Conservation (phyloP, 2,329 filamentous ascomycete species). For the Colletotrichum melonis region DNA sequence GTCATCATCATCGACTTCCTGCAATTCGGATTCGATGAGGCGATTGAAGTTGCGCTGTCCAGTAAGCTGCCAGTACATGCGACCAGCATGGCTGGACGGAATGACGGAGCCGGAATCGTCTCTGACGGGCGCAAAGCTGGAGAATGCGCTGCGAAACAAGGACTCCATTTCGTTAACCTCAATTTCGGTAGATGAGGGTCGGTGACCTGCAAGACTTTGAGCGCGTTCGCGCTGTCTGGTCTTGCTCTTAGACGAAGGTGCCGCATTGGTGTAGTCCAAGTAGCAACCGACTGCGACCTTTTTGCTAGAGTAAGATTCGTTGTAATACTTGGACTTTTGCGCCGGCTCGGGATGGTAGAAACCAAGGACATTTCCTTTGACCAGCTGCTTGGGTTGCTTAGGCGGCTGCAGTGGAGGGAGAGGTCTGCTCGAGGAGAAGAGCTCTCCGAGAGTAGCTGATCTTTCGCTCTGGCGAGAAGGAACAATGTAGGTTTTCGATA, state of each 20-base stretch:
- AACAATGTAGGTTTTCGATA: conserved; percentile 75
- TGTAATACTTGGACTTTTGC: conserved; percentile 65
- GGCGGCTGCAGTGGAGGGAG: conserved; percentile 76
- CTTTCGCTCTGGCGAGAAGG: conserved; percentile 56
- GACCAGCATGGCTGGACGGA: conserved; percentile 73
- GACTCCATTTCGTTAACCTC: conserved; percentile 77
- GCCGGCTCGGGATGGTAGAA: conserved; percentile 66
- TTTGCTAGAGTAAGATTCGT: conserved; percentile 74
- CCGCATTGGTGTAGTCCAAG: conserved; percentile 76
- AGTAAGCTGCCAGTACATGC: conserved; percentile 81
- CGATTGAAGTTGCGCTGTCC: conserved; percentile 75
- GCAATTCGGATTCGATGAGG: conserved; percentile 66
- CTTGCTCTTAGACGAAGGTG: conserved; percentile 63
- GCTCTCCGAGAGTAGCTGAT: conserved; percentile 75
- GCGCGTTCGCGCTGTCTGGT: conserved; percentile 78
- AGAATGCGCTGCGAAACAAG: conserved; percentile 81
- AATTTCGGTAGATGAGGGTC: conserved; percentile 65
- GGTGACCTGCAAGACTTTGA: conserved; percentile 72
- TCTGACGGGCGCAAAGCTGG: conserved; percentile 80
- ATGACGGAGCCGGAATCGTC: conserved; percentile 80
- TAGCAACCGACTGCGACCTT: conserved; percentile 75
- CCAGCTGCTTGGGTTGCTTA: conserved; percentile 76
- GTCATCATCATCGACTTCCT: conserved; percentile 52
- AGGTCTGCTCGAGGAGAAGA: conserved; percentile 76
- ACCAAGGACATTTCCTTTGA: conserved; percentile 69